Evolutionary conservation across 2,329 filamentous ascomycete species (phyloP).

Genomic region (Zalaria obscura): DNA sequence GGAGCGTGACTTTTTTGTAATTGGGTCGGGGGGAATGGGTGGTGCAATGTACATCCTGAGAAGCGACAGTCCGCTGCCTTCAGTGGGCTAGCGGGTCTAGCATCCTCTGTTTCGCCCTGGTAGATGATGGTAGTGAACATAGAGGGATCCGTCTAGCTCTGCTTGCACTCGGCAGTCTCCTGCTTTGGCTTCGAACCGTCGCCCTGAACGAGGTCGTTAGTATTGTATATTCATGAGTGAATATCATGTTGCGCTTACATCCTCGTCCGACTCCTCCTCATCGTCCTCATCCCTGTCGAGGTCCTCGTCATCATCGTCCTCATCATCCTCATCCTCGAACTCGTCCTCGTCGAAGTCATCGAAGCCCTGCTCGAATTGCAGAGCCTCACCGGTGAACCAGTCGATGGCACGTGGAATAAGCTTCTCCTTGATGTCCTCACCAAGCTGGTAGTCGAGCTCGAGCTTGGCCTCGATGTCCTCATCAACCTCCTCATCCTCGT

Average conservation of each 20-base stretch:
- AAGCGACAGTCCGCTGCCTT: too few relatives aligned
- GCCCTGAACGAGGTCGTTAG: constrained; percentile 40
- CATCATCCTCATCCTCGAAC: constrained; percentile 85
- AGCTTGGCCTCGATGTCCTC: constrained; percentile 94
- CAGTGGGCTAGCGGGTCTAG: too few relatives aligned
- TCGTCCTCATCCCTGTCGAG: constrained; percentile 71
- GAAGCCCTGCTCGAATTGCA: constrained; percentile 88
- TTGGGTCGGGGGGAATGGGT: not conserved
- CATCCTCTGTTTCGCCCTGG: too few relatives aligned
- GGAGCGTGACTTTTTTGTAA: constrained; percentile 6
- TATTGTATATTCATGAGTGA: not conserved
- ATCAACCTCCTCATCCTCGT: constrained; percentile 62
- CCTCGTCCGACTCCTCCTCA: constrained; percentile 35
- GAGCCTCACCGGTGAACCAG: constrained; percentile 97
- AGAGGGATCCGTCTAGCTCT: constrained; percentile 43
- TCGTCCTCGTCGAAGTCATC: constrained; percentile 72
- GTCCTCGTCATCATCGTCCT: constrained; percentile 73
- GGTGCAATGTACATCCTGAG: constrained; percentile 4
- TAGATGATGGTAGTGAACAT: too few relatives aligned
- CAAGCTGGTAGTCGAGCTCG: constrained; percentile 95
- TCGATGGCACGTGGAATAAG: constrained; percentile 95
- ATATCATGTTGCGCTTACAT: constrained; percentile 20
- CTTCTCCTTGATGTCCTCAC: constrained; percentile 99
- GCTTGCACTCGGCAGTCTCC: constrained; percentile 91
- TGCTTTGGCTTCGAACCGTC: constrained; percentile 83